A percentile compares a stretch with the other conserved stretches of the same genome.
These are phyloP conservation scores for Camellia sinensis DNA, from an alignment of 148 eudicot genomes.

Conservation along the genomic window DNA sequence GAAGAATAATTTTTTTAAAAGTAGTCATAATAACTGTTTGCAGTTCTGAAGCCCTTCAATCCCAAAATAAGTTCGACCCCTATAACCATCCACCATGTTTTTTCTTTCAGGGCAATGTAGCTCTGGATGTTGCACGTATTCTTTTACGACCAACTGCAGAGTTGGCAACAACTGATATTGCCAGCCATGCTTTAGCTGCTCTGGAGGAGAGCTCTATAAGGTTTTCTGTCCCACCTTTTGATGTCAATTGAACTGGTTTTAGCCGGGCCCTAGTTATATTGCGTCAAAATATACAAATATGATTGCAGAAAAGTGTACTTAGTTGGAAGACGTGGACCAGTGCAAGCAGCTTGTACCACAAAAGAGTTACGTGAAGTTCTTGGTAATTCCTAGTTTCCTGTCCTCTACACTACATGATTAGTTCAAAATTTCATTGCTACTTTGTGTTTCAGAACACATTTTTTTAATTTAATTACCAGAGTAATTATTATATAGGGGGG, in stretches of 20 bases:
- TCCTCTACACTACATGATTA: not conserved
- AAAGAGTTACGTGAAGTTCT: constrained; percentile 95
- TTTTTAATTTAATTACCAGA: not conserved
- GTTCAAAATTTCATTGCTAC: not conserved
- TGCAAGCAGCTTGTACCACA: constrained; percentile 97
- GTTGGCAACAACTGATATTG: constrained; percentile 81
- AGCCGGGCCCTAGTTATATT: not conserved
- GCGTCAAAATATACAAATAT: constrained; percentile 12
- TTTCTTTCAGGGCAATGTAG: constrained; percentile 80
- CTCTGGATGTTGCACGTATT: constrained; percentile 93
- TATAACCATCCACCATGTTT: constrained; percentile 1
- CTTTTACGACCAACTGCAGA: constrained; percentile 67
- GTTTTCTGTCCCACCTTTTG: constrained; percentile 27
- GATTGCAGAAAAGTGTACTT: constrained; percentile 73
- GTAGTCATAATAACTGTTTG: not conserved
- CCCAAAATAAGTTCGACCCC: not conserved
- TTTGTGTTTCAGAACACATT: not conserved
- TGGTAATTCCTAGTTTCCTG: constrained; percentile 37
- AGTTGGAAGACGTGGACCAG: constrained; percentile 99
- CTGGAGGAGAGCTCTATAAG: constrained; percentile 78
- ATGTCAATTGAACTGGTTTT: not conserved
- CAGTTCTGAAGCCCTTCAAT: not conserved
- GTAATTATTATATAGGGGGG: not conserved
- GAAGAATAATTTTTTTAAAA: not conserved
- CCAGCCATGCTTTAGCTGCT: constrained; percentile 72